Evolutionary conservation across 768 basidiomycete genomes (phyloP), one percentile per base, ranked within the genome.

Genomic region (Pleurotus sapidus): DNA sequence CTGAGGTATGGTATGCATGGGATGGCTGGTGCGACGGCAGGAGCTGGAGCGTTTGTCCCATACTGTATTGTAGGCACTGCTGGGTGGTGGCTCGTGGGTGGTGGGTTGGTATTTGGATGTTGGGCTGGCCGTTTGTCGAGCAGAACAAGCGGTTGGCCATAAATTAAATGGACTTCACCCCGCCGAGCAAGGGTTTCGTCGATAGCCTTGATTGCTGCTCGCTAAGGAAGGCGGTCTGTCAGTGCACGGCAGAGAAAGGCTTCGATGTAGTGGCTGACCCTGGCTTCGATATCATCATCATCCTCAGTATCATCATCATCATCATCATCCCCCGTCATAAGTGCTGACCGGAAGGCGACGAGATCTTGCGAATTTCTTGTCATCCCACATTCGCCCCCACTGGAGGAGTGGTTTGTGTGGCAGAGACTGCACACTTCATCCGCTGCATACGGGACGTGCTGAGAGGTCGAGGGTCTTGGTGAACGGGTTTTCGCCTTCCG

Each of bases 261-360:
- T 34, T 34, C 30, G 30, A 34, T 34, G 8, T 11, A 34, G 30
- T 34, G 11, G 9, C 30, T 34, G 30, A 34, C 30, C 30, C 30
- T 34, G 30, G 11, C 30, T 34, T 34, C 30, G 8, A 34, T 34
- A 34, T 34, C 30, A 3, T 34, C 30, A 11, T 34, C 30, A 11
- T 34, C 30, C 66, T 87, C 84, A 64, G 81, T 77, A 45, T 88
- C 75, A 61, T 93, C 91, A 61, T 88, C 75, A 61, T 93, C 91
- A 61, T 86, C 84, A 14, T 81, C 78, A n/a, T 79, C 75, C 59
- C 88, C 77, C 25, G 80, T 68, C 59, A 91, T 69, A 38, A 92
- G 69, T 72, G 90, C 84, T 46, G 79, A 75, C 45, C 90, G 82
- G 64, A 84, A 91, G 62, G 89, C 84, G 11, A 82, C 80, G 18